Percentiles rank a stretch among this genome's conserved stretches.
These are phyloP conservation scores for Diaporthe citrichinensis DNA, from an alignment of 2,329 filamentous ascomycete species.

Conservation along the genomic window DNA sequence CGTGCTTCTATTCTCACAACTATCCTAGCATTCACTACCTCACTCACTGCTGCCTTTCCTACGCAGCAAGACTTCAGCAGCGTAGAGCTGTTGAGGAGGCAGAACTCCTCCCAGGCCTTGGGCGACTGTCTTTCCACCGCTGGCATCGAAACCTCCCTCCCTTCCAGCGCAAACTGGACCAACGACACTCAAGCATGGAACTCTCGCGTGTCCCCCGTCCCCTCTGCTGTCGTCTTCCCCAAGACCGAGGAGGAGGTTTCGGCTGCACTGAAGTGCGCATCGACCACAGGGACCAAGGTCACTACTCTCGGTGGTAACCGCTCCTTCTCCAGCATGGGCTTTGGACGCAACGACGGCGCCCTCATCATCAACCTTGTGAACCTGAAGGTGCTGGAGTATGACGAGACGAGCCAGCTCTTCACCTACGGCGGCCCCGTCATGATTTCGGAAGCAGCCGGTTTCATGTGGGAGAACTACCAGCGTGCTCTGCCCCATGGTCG, in stretches of 20 bases:
- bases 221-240: conserved; percentile 29
- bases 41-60: conserved; percentile 12
- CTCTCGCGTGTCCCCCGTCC: conserved; percentile 20
- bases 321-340: conserved; percentile 37
- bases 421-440: conserved; percentile 33
- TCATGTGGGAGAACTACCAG: conserved; percentile 20
- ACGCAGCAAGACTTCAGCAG: not conserved
- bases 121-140: conserved; percentile 22
- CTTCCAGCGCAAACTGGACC: conserved; percentile 24
- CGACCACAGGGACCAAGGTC: conserved; percentile 20
- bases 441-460: conserved; percentile 28
- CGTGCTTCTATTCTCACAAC: conserved; percentile 31
- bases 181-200: conserved; percentile 31
- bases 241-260: conserved; percentile 28
- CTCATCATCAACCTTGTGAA: conserved; percentile 28
- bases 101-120: not conserved
- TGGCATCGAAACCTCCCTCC: conserved; percentile 19
- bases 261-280: conserved; percentile 13
- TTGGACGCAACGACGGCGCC: conserved; percentile 33
- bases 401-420: conserved; percentile 18
- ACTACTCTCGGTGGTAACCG: conserved; percentile 36
- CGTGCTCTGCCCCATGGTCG: conserved; percentile 32
- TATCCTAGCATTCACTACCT: conserved; percentile 12
- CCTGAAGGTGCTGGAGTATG: conserved; percentile 31
- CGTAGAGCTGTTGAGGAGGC: not conserved